Percentiles rank a stretch among this genome's conserved stretches.
These are phyloP conservation scores for Rutidosis leptorrhynchoides DNA, from an alignment of 129 eudicot species.

Conservation along the genomic window DNA sequence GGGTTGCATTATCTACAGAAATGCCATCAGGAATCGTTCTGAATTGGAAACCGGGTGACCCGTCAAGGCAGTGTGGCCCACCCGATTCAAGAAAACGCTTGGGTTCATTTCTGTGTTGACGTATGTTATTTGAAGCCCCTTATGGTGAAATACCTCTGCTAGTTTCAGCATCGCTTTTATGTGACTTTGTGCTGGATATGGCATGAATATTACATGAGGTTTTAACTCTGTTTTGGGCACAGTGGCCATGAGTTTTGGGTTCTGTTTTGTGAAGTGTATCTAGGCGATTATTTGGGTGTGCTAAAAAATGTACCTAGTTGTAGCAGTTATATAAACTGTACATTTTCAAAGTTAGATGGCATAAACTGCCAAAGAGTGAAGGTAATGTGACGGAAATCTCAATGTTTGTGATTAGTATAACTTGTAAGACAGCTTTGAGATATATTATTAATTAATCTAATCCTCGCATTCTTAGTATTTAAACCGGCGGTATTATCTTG, in stretches of 20 bases:
- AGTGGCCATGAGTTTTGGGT: not conserved
- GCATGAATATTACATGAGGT: constrained; percentile 7
- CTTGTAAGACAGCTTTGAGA: too few species aligned
- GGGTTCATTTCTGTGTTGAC: constrained; percentile 30
- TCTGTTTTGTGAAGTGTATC: not conserved
- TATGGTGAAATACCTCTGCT: constrained; percentile 21
- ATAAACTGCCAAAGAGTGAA: too few species aligned
- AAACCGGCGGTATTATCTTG: too few species aligned
- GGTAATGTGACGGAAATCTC: too few species aligned
- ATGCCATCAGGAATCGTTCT: constrained; percentile 52
- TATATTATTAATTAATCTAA: too few species aligned
- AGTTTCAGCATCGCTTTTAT: constrained; percentile 27
- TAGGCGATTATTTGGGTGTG: not conserved
- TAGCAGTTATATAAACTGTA: not conserved
- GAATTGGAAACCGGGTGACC: constrained; percentile 49
- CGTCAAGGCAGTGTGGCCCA: constrained; percentile 40
- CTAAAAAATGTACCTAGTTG: not conserved
- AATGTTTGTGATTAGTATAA: too few species aligned
- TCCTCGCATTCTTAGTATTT: too few species aligned
- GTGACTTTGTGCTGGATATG: constrained; percentile 22
- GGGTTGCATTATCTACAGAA: not conserved
- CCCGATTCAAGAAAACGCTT: constrained; percentile 48
- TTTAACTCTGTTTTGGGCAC: not conserved
- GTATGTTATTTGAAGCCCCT: constrained; percentile 23
- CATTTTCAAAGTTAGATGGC: too few species aligned